These are phyloP conservation scores for Trichoderma cornu-damae DNA, from an alignment of 2,329 filamentous ascomycete species.

Conservation along the genomic window DNA sequence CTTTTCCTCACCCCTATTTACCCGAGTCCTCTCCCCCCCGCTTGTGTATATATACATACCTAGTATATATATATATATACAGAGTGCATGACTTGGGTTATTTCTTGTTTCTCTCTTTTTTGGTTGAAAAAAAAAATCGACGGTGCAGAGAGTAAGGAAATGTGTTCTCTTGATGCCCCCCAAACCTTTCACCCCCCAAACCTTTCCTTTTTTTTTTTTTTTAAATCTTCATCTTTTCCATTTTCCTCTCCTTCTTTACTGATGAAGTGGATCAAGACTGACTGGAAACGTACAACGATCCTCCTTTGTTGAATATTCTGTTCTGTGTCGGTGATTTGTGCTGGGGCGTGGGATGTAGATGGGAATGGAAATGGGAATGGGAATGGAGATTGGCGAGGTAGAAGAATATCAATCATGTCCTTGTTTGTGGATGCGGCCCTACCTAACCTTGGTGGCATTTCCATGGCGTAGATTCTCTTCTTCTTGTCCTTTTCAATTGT, in stretches of 20 bases:
- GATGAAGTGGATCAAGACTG: background rate
- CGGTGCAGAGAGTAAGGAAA: background rate
- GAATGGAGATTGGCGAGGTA: background rate
- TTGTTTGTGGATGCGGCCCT: no score
- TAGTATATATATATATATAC: background rate
- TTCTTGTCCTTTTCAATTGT: no score
- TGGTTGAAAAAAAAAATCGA: background rate
- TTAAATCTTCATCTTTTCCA: no score
- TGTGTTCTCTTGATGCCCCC: conserved; percentile 1
- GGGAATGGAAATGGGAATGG: background rate
- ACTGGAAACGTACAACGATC: no score
- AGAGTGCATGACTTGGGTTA: background rate
- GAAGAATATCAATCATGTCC: background rate
- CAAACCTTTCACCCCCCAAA: no score
- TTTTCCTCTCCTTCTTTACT: background rate
- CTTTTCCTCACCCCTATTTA: background rate
- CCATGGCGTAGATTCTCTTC: no score
- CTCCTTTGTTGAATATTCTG: no score
- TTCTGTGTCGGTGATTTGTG: no score
- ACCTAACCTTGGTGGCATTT: background rate
- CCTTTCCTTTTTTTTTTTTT: no score
- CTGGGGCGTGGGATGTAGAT: background rate
- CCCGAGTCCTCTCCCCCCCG: background rate
- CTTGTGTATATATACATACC: background rate
- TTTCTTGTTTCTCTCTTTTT: background rate